Evolutionary conservation across 768 basidiomycete species (phyloP).

Genomic region (Lepiota brunneoincarnata): DNA sequence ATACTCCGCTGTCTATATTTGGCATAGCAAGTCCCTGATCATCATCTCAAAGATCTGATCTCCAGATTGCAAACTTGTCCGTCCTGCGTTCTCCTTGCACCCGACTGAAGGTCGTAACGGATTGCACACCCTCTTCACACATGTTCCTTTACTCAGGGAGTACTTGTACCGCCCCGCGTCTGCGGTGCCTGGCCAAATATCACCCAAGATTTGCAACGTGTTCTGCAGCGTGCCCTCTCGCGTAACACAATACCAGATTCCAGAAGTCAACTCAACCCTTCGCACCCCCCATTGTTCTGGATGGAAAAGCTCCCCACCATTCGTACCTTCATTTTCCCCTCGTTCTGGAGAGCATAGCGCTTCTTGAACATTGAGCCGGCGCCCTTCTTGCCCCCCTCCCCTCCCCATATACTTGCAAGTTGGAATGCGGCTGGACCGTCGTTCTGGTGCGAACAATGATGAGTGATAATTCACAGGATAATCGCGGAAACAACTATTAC

Average conservation of each 20-base stretch:
- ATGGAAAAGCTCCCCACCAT: background rate
- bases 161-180: background rate
- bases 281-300: background rate
- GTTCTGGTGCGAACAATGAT: no score
- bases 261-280: background rate
- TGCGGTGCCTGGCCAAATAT: background rate
- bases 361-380: no score
- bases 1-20: constrained; percentile 4
- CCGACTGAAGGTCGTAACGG: background rate
- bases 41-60: background rate
- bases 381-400: no score
- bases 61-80: background rate
- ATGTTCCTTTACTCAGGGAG: background rate
- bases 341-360: no score
- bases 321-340: background rate
- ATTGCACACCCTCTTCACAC: background rate
- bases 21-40: background rate
- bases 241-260: constrained; percentile 1
- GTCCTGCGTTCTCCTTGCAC: background rate
- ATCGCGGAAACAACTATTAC: no score
- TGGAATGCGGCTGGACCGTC: no score
- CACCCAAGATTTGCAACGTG: constrained; percentile 32
- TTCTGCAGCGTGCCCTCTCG: constrained; percentile 33
- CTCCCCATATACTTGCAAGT: no score
- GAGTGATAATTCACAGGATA: no score